These are phyloP conservation scores for Ehretia macrophylla DNA, from an alignment of 257 asterid genomes.

Conservation along the genomic window DNA sequence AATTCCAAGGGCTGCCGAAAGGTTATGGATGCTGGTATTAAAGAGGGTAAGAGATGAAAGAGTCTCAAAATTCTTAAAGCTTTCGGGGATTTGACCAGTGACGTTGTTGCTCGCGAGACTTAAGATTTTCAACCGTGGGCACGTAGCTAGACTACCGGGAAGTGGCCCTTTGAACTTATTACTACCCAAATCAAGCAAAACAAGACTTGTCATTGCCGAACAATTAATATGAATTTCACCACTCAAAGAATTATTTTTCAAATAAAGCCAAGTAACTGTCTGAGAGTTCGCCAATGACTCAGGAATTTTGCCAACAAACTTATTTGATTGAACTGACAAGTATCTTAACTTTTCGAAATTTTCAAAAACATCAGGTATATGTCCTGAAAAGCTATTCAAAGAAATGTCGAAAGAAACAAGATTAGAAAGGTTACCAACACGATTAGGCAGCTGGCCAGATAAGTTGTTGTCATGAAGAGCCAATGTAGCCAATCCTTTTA, in stretches of 20 bases:
- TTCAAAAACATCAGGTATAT: no score
- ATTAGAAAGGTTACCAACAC: no score
- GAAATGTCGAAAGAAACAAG: no score
- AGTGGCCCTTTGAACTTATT: slow-evolving; percentile 53
- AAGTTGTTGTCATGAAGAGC: no score
- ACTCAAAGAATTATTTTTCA: slow-evolving; percentile 67
- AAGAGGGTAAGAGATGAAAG: slow-evolving; percentile 67
- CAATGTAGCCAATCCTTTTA: no score
- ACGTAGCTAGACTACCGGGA: slow-evolving; percentile 55
- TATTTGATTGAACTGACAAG: no score
- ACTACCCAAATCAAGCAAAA: slow-evolving; percentile 63
- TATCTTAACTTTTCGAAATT: no score
- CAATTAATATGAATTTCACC: slow-evolving; percentile 61
- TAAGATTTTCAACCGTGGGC: slow-evolving; percentile 38
- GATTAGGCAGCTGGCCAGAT: no score
- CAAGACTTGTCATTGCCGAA: slow-evolving; percentile 64
- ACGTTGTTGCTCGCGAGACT: slow-evolving; percentile 57
- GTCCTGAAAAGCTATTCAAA: no score
- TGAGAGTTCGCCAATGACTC: no score
- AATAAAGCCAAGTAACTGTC: slow-evolving; percentile 36
- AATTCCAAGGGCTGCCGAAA: slow-evolving; percentile 43
- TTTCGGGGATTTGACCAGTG: slow-evolving; percentile 64
- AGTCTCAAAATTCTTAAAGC: slow-evolving; percentile 50
- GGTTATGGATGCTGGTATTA: slow-evolving; percentile 51
- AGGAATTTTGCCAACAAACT: no score